A percentile compares a stretch with the other conserved stretches of the same genome.
phyloP scores from a whole-genome alignment of 805 yeast genomes.

The Saturnispora sanitii region DNA sequence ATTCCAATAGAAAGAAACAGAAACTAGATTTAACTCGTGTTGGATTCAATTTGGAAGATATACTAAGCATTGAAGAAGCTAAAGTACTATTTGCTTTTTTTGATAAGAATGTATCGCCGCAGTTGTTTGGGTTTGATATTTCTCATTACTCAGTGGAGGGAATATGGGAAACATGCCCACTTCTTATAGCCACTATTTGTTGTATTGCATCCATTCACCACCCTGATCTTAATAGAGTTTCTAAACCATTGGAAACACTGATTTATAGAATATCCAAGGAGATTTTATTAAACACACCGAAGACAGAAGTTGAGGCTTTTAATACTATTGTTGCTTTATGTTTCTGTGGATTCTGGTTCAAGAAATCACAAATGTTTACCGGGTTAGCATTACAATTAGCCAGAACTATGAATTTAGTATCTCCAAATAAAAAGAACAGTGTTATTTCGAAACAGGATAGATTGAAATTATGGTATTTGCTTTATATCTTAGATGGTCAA shows the following conservation, averaged over 20 bases:
- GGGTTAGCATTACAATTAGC: conserved; percentile 63
- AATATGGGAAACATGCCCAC: conserved; percentile 47
- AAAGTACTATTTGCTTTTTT: conserved; percentile 42
- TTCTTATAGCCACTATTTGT: conserved; percentile 49
- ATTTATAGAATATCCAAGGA: conserved; percentile 24
- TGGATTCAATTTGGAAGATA: conserved; percentile 11
- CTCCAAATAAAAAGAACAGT: conserved; percentile 11
- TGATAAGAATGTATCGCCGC: conserved; percentile 47
- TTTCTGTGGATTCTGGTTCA: conserved; percentile 61
- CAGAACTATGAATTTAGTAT: conserved; percentile 38
- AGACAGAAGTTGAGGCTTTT: conserved; percentile 39
- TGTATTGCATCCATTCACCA: conserved; percentile 57
- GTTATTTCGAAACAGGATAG: conserved; percentile 28
- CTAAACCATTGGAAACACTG: conserved; percentile 20
- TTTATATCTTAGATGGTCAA: conserved; percentile 59
- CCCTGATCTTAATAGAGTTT: conserved; percentile 26
- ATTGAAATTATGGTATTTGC: conserved; percentile 54
- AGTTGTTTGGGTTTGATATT: conserved; percentile 55
- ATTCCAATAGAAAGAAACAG: not conserved
- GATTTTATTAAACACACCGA: conserved; percentile 28
- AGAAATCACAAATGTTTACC: conserved; percentile 54
- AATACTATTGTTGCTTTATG: conserved; percentile 55
- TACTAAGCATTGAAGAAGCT: conserved; percentile 26
- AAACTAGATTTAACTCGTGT: not conserved
- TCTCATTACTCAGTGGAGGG: conserved; percentile 38